These are phyloP conservation scores for Pistacia integerrima DNA, from an alignment of 345 rosid species.

Conservation along the genomic window DNA sequence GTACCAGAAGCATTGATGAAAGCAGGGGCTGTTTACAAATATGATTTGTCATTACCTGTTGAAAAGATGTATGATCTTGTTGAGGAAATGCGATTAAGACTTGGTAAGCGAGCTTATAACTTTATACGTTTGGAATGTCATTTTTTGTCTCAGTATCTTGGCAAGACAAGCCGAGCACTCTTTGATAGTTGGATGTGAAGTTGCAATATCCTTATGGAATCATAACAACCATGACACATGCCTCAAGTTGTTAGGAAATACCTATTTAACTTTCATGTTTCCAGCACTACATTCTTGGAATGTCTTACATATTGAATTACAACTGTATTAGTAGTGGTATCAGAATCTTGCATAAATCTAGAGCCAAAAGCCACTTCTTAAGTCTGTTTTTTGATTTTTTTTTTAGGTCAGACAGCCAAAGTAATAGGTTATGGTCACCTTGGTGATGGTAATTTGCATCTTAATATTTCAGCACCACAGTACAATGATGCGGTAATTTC, in stretches of 20 bases:
- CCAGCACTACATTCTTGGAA: neutral
- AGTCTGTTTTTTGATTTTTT: constrained; percentile 16
- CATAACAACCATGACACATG: neutral
- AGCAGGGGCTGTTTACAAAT: constrained; percentile 89
- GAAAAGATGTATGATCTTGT: constrained; percentile 86
- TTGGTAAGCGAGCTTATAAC: constrained; percentile 49
- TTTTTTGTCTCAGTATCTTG: neutral
- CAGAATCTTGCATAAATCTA: neutral
- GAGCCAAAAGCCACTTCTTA: neutral
- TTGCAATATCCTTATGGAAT: neutral
- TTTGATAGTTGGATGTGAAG: neutral
- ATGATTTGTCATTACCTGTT: constrained; percentile 87
- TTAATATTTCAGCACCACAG: constrained; percentile 69
- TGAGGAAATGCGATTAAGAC: constrained; percentile 68
- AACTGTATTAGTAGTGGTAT: neutral
- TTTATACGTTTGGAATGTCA: too few species aligned
- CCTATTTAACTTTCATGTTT: constrained; percentile 1
- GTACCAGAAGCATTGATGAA: constrained; percentile 82
- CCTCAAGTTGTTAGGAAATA: neutral
- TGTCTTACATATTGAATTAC: neutral
- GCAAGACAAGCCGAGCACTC: neutral
- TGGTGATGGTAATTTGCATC: constrained; percentile 93
- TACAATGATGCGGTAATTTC: constrained; percentile 65
- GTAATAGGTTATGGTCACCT: constrained; percentile 94
- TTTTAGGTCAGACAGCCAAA: constrained; percentile 66